Evolutionary conservation across 305 asterid genomes (phyloP).

Genomic region (Solanum chacoense): DNA sequence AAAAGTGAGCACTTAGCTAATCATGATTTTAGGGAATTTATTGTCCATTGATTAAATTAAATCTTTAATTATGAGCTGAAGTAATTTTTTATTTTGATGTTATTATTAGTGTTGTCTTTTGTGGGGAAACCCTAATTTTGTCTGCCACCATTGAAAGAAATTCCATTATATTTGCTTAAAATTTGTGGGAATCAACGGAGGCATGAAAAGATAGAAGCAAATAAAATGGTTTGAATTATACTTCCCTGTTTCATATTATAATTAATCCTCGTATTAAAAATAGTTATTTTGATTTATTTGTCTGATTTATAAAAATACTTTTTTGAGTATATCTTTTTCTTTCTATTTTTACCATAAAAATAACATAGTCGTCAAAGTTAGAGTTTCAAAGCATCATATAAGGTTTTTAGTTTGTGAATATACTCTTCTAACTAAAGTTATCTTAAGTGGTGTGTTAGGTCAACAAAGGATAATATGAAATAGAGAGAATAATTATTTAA

Average conservation of each 20-base stretch:
- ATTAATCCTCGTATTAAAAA: background rate
- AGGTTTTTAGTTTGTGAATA: background rate
- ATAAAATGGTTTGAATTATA: background rate
- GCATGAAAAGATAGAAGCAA: slow-evolving; percentile 16
- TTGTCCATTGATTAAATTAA: background rate
- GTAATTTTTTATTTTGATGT: background rate
- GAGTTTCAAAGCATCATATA: background rate
- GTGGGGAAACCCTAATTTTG: slow-evolving; percentile 21
- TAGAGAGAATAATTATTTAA: background rate
- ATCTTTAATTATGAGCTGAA: background rate
- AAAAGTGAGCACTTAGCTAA: background rate
- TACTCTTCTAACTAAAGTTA: background rate
- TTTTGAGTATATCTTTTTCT: background rate
- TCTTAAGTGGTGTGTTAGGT: background rate
- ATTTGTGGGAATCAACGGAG: slow-evolving; percentile 17
- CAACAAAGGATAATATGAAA: background rate
- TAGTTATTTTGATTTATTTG: background rate
- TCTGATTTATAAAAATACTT: background rate
- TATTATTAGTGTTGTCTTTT: slow-evolving; percentile 5
- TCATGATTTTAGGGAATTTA: background rate
- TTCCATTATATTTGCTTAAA: slow-evolving; percentile 2
- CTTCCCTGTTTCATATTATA: background rate
- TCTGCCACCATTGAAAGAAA: slow-evolving; percentile 17
- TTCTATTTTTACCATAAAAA: background rate
- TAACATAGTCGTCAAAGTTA: background rate